Conservation (phyloP, 345 rosid genomes). For the Melaleuca alternifolia region DNA sequence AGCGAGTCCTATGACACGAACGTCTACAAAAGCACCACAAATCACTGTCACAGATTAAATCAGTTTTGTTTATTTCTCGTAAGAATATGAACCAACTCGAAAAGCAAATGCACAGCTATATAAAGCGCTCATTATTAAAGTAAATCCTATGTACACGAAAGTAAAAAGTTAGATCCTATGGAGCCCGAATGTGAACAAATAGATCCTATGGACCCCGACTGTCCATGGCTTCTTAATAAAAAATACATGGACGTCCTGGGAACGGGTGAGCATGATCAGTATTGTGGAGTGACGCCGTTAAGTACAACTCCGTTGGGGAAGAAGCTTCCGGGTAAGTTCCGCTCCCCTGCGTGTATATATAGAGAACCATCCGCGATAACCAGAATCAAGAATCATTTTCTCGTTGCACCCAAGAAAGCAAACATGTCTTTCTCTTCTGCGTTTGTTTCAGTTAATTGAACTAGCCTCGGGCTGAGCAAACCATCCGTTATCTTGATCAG, state of each 20-base stretch:
- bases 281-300: not conserved
- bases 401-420: not conserved
- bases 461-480: not conserved
- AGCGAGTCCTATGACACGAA: not conserved
- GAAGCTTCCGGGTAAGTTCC: not conserved
- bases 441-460: not conserved
- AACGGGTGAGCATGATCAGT: no score
- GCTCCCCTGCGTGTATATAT: not conserved
- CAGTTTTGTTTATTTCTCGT: not conserved
- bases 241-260: not conserved
- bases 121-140: not conserved
- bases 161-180: not conserved
- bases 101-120: not conserved
- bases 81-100: not conserved
- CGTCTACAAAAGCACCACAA: not conserved
- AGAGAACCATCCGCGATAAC: not conserved
- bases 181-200: not conserved
- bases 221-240: not conserved
- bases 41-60: not conserved
- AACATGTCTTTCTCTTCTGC: not conserved
- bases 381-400: not conserved
- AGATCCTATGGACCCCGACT: not conserved
- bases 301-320: not conserved
- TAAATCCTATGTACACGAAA: not conserved
- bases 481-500: not conserved